A percentile compares a stretch with the other conserved stretches of the same genome.
Evolutionary conservation across 176 grass and related monocot species (phyloP).

Genomic region (Eleusine coracana): DNA sequence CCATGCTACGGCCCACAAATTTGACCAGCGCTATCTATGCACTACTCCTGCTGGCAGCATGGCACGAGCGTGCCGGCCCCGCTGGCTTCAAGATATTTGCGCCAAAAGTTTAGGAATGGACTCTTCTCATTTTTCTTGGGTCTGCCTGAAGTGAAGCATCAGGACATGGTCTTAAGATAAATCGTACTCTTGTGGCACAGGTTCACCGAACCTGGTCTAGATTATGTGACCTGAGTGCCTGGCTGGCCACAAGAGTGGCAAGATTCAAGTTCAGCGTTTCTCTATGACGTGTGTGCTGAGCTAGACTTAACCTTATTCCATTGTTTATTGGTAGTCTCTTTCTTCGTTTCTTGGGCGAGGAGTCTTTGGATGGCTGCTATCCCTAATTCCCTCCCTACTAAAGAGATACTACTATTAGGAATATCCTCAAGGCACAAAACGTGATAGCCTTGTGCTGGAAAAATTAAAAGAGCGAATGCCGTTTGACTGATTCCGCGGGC

Average conservation of each 20-base stretch:
- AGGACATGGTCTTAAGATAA: background rate
- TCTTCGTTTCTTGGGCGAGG: conserved; percentile 1
- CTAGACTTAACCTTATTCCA: background rate
- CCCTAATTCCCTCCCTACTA: too few relatives aligned
- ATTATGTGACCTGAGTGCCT: background rate
- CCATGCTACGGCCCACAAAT: background rate
- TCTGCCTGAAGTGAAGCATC: background rate
- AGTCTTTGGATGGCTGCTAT: background rate
- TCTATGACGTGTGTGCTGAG: background rate
- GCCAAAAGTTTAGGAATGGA: too few relatives aligned
- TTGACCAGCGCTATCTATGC: background rate
- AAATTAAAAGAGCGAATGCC: background rate
- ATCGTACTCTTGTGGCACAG: background rate
- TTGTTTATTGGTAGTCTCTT: conserved; percentile 14
- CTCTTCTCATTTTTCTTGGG: background rate
- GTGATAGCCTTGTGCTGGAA: background rate
- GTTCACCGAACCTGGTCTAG: conserved; percentile 26
- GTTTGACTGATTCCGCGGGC: background rate
- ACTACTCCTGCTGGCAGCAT: too few relatives aligned
- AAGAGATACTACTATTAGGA: too few relatives aligned
- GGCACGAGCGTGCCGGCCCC: background rate
- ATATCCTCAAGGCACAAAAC: too few relatives aligned
- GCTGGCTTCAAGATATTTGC: background rate
- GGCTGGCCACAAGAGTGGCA: background rate
- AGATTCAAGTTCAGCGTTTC: conserved; percentile 24